Base-by-base conservation (phyloP, 176 grass and related monocot species). In the Elaeis guineensis region DNA sequence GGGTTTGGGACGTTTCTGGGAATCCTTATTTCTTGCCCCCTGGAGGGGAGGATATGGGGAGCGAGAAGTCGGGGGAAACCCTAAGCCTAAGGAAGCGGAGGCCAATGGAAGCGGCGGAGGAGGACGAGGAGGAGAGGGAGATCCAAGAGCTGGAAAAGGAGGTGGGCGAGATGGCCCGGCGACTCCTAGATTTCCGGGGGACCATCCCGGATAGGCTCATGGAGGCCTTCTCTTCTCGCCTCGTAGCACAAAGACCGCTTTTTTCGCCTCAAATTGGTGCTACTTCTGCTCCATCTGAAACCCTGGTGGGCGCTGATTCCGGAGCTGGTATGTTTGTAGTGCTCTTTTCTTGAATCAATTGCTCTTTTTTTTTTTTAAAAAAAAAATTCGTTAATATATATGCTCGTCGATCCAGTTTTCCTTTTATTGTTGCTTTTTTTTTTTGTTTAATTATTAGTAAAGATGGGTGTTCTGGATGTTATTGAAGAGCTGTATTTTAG, bases 81-180 rank as follows among this genome's bases (percentile, higher is more conserved):
- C 26, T 39, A 73, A 48, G 19, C 20, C 59, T 39, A 16, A 58
- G 59, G 19, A 82, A 90, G 75, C 75, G 87, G 68, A 90, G 75
- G 78, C 51, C 21, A 6, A 16, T 29, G 2, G 58, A 11, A 3
- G 28, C 49, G 30, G 39, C 2, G 23, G 50, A 18, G 51, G 51
- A 26, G 11, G 51, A 73, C 5, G 48, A 59, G 2, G 79, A 22
- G 59, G 70, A 73, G 65, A 63, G 48, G 44, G 56, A 72, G 51
- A 51, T 77, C 3, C 53, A 80, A 44, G 77, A 82, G 49, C 66
- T 95, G 64, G 75, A 85, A 68, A 62, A 64, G n/a, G 56, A 74
- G 78, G 20, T 95, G 18, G 63, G 63, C 49, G 78, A 82, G 74
- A 72, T 95, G 67, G 80, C 65, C 59, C 51, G 71, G 48, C 79